phyloP scores from a whole-genome alignment of 163 green algal genomes.

The Prototheca stagnorum region DNA sequence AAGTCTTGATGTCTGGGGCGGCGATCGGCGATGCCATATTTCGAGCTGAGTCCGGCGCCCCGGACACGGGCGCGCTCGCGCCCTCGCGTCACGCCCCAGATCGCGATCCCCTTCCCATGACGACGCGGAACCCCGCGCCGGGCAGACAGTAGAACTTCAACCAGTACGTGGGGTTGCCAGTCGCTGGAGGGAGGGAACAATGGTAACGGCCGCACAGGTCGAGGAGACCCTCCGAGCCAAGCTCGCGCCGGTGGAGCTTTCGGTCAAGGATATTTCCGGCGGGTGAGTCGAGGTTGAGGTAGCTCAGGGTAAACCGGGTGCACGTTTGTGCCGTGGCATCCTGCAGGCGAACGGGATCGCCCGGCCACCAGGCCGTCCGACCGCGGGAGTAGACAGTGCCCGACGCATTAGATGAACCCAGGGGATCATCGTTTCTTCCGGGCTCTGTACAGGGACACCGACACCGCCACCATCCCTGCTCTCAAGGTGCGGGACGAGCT shows the following conservation, averaged over 20 bases:
- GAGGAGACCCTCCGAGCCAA: not conserved
- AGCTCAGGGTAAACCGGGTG: not conserved
- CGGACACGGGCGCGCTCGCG: too few species aligned
- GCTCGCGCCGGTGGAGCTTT: slow-evolving; percentile 1
- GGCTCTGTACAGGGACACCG: too few species aligned
- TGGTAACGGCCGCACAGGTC: slow-evolving; percentile 2
- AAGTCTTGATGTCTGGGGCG: too few species aligned
- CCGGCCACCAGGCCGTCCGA: not conserved
- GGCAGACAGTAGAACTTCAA: too few species aligned
- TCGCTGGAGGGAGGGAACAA: not conserved
- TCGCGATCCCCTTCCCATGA: too few species aligned
- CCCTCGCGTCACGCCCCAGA: too few species aligned
- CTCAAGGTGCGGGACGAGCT: slow-evolving; percentile 19
- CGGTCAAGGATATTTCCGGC: slow-evolving; percentile 15
- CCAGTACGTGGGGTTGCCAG: not conserved
- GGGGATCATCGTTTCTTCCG: too few species aligned
- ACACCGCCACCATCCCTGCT: too few species aligned
- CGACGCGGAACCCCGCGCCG: too few species aligned
- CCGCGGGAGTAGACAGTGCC: not conserved
- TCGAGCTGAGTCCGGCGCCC: too few species aligned
- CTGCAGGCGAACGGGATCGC: not conserved
- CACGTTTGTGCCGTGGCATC: not conserved
- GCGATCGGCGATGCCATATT: too few species aligned
- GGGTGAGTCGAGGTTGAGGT: not conserved
- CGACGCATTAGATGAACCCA: too few species aligned